Evolutionary conservation across 1,139 yeast species (phyloP), one percentile per base, ranked within the genome.

Genomic region (Lodderomyces parapsilosis): DNA sequence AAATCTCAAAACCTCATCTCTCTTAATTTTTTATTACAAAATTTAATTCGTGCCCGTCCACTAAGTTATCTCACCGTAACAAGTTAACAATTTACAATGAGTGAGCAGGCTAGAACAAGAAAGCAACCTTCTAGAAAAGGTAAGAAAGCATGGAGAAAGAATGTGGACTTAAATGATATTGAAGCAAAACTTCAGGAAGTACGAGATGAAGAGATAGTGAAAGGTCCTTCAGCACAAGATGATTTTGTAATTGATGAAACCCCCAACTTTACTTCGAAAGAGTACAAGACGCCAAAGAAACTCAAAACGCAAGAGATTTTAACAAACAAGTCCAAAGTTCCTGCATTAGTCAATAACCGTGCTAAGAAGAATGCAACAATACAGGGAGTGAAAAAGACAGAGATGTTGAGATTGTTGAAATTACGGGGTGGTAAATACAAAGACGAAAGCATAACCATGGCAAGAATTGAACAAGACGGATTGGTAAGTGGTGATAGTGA

Each of bases 81-180:
- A 20, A 5, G 23, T 8, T 8, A 6, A 6, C 8, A 24, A 24
- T 24, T 22, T 24, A 27, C 31, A 4, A 45, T 46, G 47, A 47
- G 48, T 44, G 46, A 40, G 32, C 7, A 28, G 6, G 41, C 31
- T 19, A 43, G 28, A 25, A 6, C 42, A 9, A 37, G 24, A 15
- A 48, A 39, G 36, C 96, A 89, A 64, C 63, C 84, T 6, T 87
- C 96, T 6, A 78, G 98, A 57, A 93, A 93, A 71, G 96, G 96
- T 42, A 91, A 87, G 74, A 83, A 78, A 60, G 86, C 98, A 6
- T 93, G 99, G 99, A 83, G 97, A 64, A 93, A 93, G 66, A 88
- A 93, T 62, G 87, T 93, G 47, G 96, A 93, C 59, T 70, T 93
- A 22, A 81, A 80, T 19, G 96, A 89, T 48, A 69, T 93, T 41